Percentiles rank a stretch among this genome's conserved stretches.
These are phyloP conservation scores for Exserohilum turcica DNA, from an alignment of 2,329 filamentous ascomycete species.

Conservation along the genomic window DNA sequence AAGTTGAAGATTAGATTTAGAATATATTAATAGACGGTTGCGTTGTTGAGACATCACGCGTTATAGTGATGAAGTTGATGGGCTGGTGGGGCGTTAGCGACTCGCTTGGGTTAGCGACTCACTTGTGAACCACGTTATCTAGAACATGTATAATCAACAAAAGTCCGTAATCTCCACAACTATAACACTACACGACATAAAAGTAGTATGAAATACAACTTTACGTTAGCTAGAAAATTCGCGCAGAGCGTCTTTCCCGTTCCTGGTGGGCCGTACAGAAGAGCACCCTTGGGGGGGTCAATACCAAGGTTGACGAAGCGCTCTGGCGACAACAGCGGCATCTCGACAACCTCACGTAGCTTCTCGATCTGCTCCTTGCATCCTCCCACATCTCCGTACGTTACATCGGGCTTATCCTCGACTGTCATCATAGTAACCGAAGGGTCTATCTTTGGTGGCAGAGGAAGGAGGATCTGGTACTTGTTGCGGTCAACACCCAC, in stretches of 20 bases:
- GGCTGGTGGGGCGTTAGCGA: no score
- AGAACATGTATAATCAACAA: no score
- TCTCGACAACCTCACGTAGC: conserved; percentile 96
- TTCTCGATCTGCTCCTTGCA: conserved; percentile 99
- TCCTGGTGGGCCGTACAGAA: conserved; percentile 94
- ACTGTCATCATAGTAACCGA: conserved; percentile 99
- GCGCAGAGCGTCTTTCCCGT: conserved; percentile 99
- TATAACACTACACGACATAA: no score
- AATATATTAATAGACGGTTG: no score
- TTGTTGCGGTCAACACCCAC: conserved; percentile 98
- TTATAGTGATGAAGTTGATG: no score
- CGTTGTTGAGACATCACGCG: no score
- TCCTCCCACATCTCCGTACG: conserved; percentile 96
- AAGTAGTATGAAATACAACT: no score
- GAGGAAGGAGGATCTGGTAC: conserved; percentile 95
- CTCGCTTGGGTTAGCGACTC: no score
- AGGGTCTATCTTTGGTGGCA: conserved; percentile 98
- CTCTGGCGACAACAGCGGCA: conserved; percentile 94
- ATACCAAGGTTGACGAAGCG: conserved; percentile 98
- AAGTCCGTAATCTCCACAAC: no score
- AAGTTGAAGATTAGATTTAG: no score
- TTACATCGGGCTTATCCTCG: conserved; percentile 99
- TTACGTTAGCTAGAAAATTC: no score
- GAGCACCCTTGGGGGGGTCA: conserved; percentile 94
- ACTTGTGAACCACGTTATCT: no score